Base-by-base conservation (phyloP, 2,329 filamentous ascomycete genomes). In the Fusarium sp. region DNA sequence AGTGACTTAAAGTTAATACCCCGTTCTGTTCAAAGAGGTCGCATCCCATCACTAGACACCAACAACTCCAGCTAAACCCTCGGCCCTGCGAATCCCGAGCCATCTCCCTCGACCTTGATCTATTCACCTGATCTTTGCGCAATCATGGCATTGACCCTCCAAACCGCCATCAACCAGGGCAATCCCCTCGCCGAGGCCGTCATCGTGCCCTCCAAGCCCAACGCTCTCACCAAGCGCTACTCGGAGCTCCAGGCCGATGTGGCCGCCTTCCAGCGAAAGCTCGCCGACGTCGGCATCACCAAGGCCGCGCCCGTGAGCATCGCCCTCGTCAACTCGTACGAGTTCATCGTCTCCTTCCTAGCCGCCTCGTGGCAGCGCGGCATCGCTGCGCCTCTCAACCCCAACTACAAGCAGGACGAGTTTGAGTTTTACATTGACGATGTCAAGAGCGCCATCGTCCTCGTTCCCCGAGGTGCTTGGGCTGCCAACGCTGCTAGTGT, bases 361-460 rank as follows among this genome's bases (percentile, higher is more conserved):
- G 94, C 94, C n/a, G 89, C 92, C 20, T 91, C 94, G n/a, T 95
- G 92, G 91, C 94, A 97, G 85, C 90, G 95, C 78, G 93, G 88
- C 33, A 92, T 97, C 76, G 94, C 94, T 9, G 95, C 95, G 4
- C 95, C 94, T n/a, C 86, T 97, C 75, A 97, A 97, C 83, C 91
- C 94, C 45, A 92, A 92, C 52, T 97, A 97, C 86, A 97, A 95
- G 85, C 94, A 97, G 83, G 92, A 92, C 67, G 94, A 97, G 83
- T 97, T 96, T 81, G 94, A 97, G 82, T 97, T 97, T 84, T 97
- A 97, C 83, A 96, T 97, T 79, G 92, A 95, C 74, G 94, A 97
- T 81, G 87, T 97, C 77, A 94, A 92, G 80, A 96, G 94, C 6
- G 92, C 92, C 37, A 86, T 97, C 68, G 90, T 95, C 35, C 86